These are phyloP conservation scores for Pseudocercospora macadamiae DNA, from an alignment of 2,329 filamentous ascomycete genomes.

Conservation along the genomic window DNA sequence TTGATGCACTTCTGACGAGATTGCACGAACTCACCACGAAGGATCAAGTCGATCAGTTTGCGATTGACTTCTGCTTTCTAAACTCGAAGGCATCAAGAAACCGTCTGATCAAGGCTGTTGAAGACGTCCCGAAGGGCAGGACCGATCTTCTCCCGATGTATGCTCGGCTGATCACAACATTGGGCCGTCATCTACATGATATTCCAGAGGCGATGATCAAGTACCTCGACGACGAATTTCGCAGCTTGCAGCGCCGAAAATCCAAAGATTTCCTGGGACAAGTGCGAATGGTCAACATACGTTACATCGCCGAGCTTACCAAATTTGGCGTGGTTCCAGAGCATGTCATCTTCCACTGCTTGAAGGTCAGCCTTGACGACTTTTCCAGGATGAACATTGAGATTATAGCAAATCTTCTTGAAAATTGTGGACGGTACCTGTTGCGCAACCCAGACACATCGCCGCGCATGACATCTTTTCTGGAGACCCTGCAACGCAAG, in stretches of 20 bases:
- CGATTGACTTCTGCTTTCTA: constrained; percentile 95
- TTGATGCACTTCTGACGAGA: constrained; percentile 83
- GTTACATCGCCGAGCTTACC: constrained; percentile 95
- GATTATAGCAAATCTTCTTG: constrained; percentile 92
- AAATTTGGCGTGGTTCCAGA: constrained; percentile 98
- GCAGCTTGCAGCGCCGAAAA: constrained; percentile 93
- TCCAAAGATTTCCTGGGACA: constrained; percentile 97
- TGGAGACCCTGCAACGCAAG: constrained; percentile 94
- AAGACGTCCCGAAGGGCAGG: constrained; percentile 92
- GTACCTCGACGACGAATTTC: constrained; percentile 94
- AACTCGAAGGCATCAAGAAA: constrained; percentile 98
- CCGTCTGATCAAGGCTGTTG: constrained; percentile 85
- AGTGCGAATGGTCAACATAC: constrained; percentile 89
- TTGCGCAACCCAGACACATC: constrained; percentile 90
- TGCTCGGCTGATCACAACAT: constrained; percentile 87
- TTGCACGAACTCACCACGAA: constrained; percentile 92
- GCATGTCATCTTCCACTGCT: constrained; percentile 97
- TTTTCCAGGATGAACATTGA: constrained; percentile 99
- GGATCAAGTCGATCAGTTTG: constrained; percentile 86
- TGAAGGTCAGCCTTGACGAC: constrained; percentile 96
- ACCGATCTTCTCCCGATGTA: constrained; percentile 89
- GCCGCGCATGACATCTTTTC: constrained; percentile 88
- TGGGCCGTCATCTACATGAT: constrained; percentile 92
- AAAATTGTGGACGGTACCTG: constrained; percentile 94
- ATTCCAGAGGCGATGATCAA: constrained; percentile 89